Conservation (phyloP, 2,329 filamentous ascomycete genomes). For the Colletotrichum liaoningense region DNA sequence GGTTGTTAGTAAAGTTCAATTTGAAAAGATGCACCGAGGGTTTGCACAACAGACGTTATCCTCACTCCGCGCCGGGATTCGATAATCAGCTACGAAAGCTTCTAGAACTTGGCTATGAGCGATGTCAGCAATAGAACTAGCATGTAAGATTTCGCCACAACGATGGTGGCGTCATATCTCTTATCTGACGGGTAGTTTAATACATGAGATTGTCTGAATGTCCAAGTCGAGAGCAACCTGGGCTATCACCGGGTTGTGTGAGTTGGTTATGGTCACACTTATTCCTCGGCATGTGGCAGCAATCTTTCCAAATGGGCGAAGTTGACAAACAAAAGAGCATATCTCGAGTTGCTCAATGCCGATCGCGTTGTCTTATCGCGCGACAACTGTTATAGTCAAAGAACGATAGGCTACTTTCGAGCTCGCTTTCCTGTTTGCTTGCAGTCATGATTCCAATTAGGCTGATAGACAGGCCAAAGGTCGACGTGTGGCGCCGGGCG, state of each 20-base stretch:
- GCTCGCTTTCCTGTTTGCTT: background rate
- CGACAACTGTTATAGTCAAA: background rate
- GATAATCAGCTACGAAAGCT: too few species aligned
- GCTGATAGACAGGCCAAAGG: background rate
- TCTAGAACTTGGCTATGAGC: too few species aligned
- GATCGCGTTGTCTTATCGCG: background rate
- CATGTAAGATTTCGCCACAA: too few species aligned
- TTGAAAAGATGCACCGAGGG: too few species aligned
- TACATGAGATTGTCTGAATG: too few species aligned
- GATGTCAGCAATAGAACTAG: too few species aligned
- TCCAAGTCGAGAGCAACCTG: background rate
- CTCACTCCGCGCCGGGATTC: too few species aligned
- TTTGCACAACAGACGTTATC: too few species aligned
- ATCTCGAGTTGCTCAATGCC: background rate
- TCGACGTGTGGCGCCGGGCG: background rate
- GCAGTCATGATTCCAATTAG: background rate
- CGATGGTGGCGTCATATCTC: background rate
- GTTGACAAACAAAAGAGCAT: background rate
- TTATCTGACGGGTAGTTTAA: background rate
- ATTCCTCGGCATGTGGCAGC: background rate
- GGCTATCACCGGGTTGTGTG: background rate
- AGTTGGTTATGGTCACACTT: background rate
- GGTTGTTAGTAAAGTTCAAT: too few species aligned
- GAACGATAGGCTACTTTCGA: background rate
- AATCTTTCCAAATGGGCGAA: background rate